phyloP scores from a whole-genome alignment of 129 eudicot species.

The Scalesia atractyloides region DNA sequence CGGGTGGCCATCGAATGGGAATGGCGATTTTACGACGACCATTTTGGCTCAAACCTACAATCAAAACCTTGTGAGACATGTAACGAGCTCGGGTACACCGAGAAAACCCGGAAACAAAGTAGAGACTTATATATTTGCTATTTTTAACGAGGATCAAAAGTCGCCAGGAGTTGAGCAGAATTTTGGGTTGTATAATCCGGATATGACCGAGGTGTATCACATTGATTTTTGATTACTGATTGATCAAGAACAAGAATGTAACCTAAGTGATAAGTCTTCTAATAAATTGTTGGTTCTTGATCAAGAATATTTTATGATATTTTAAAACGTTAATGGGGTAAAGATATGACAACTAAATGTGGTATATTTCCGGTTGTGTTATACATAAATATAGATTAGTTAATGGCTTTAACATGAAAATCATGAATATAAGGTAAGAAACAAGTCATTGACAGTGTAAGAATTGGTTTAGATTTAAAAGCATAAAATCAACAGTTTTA shows the following conservation, averaged over 20 bases:
- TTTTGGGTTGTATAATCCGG: constrained; percentile 46
- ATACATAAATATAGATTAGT: not conserved
- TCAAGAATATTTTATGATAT: not conserved
- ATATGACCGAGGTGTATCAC: constrained; percentile 42
- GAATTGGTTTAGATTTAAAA: no score
- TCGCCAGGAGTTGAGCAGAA: constrained; percentile 43
- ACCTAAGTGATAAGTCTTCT: no score
- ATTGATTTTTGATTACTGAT: constrained; percentile 25
- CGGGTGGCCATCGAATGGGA: constrained; percentile 50
- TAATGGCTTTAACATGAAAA: not conserved
- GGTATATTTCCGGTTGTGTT: not conserved
- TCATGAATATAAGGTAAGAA: no score
- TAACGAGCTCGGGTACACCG: constrained; percentile 37
- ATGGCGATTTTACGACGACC: constrained; percentile 31
- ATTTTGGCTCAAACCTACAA: constrained; percentile 33
- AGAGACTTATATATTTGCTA: constrained; percentile 45
- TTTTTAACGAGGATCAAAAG: constrained; percentile 45
- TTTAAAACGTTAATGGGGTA: not conserved
- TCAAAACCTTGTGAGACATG: constrained; percentile 36
- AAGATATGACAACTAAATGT: not conserved
- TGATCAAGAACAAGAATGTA: not conserved
- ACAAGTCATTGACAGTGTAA: no score
- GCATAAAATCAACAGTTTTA: no score
- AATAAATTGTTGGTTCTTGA: not conserved
- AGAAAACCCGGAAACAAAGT: constrained; percentile 31